These are phyloP conservation scores for Eruca vesicaria DNA, from an alignment of 441 rosid genomes.

Conservation along the genomic window DNA sequence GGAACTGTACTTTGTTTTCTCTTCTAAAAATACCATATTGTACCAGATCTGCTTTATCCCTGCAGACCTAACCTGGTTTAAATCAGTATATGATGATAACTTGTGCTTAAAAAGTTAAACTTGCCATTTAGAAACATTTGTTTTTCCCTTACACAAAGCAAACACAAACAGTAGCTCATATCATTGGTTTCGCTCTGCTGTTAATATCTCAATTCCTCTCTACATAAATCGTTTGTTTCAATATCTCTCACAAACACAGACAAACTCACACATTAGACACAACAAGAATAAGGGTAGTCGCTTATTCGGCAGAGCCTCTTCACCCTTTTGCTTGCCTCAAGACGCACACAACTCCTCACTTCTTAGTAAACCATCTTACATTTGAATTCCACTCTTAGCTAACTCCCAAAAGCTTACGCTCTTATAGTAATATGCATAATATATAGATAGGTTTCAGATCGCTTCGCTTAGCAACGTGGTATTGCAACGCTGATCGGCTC, in stretches of 20 bases:
- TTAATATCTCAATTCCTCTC: constrained; percentile 6
- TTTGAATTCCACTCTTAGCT: constrained; percentile 28
- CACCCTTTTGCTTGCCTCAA: constrained; percentile 24
- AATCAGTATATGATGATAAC: not conserved
- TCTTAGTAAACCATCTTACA: constrained; percentile 30
- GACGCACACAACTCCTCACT: constrained; percentile 18
- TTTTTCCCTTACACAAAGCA: constrained; percentile 19
- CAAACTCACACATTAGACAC: constrained; percentile 33
- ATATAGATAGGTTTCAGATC: constrained; percentile 20
- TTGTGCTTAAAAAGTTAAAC: not conserved
- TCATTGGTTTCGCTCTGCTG: constrained; percentile 14
- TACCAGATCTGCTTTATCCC: not conserved
- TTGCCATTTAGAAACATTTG: constrained; percentile 7
- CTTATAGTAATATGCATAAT: constrained; percentile 23
- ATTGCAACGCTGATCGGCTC: constrained; percentile 34
- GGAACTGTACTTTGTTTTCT: not conserved
- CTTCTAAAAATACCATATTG: not conserved
- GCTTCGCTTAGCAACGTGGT: constrained; percentile 4
- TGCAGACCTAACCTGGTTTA: not conserved
- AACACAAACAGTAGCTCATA: constrained; percentile 27
- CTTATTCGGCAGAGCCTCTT: constrained; percentile 35
- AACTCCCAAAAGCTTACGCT: constrained; percentile 41
- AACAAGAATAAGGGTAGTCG: constrained; percentile 11
- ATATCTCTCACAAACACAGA: constrained; percentile 33
- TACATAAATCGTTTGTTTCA: constrained; percentile 22